phyloP scores from a whole-genome alignment of 805 yeast genomes.

The Priceomyces medius region DNA sequence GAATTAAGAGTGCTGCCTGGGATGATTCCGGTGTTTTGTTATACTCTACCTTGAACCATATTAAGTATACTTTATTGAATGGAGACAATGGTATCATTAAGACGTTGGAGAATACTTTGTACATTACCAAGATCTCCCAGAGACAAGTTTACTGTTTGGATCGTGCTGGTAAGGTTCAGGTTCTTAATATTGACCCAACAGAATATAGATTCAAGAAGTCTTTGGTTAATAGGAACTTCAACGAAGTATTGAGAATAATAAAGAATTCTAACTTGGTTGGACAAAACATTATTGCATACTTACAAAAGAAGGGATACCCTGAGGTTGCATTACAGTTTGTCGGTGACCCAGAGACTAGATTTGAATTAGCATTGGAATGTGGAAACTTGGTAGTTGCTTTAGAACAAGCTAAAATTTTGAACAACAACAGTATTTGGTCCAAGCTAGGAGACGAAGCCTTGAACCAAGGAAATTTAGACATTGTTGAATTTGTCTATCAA shows the following conservation, averaged over 20 bases:
- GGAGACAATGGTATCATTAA: slow-evolving; percentile 95
- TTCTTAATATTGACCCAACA: slow-evolving; percentile 83
- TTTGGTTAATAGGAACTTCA: slow-evolving; percentile 81
- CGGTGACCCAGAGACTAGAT: slow-evolving; percentile 92
- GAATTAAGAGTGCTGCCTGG: slow-evolving; percentile 97
- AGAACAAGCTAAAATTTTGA: slow-evolving; percentile 78
- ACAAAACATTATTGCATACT: slow-evolving; percentile 91
- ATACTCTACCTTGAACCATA: slow-evolving; percentile 92
- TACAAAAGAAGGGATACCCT: slow-evolving; percentile 94
- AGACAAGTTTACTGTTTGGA: slow-evolving; percentile 75
- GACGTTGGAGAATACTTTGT: slow-evolving; percentile 85
- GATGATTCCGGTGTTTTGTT: slow-evolving; percentile 89
- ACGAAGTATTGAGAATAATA: slow-evolving; percentile 87
- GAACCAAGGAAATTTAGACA: slow-evolving; percentile 80
- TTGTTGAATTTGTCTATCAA: slow-evolving; percentile 87
- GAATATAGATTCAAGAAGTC: slow-evolving; percentile 97
- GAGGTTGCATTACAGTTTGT: slow-evolving; percentile 97
- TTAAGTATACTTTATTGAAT: slow-evolving; percentile 87
- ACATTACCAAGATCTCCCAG: slow-evolving; percentile 71
- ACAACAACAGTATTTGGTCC: slow-evolving; percentile 72
- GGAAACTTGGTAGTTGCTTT: slow-evolving; percentile 86
- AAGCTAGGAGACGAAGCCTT: slow-evolving; percentile 83
- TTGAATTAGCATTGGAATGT: slow-evolving; percentile 92
- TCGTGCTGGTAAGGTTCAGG: slow-evolving; percentile 82
- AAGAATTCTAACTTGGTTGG: slow-evolving; percentile 90